phyloP scores from a whole-genome alignment of 2,329 filamentous ascomycete species.

The Fusarium fujikuroi region DNA sequence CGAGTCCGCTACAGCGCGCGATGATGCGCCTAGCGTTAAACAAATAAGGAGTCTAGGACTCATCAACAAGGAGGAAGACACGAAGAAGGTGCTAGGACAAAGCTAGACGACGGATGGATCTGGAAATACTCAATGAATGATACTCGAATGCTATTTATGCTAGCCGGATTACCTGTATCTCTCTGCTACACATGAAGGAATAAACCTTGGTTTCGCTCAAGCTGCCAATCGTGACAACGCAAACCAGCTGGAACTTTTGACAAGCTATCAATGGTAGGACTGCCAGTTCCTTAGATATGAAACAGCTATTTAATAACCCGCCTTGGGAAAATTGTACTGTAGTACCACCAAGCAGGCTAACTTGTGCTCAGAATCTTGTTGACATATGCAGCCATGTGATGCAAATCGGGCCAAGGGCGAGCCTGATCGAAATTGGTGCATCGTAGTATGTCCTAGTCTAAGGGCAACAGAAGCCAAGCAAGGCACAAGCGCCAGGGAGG shows the following conservation, averaged over 20 bases:
- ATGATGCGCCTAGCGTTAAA: constrained; percentile 82
- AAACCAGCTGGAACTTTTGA: background rate
- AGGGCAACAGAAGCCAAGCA: background rate
- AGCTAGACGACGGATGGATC: constrained; percentile 33
- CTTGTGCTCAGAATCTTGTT: background rate
- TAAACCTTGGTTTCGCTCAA: constrained; percentile 34
- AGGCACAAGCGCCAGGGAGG: background rate
- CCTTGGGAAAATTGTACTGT: background rate
- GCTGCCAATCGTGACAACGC: background rate
- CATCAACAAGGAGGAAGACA: constrained; percentile 84
- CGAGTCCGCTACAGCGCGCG: constrained; percentile 78
- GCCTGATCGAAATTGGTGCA: background rate
- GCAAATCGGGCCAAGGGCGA: background rate
- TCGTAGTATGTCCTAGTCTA: background rate
- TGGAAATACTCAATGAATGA: constrained; percentile 12
- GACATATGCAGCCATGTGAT: background rate
- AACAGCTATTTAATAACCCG: background rate
- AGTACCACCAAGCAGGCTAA: background rate
- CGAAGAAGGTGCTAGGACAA: constrained; percentile 66
- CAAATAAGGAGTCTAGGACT: constrained; percentile 90
- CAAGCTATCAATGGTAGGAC: background rate
- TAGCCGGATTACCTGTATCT: constrained; percentile 1
- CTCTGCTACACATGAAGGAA: constrained; percentile 38
- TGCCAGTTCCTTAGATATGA: background rate
- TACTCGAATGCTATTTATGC: constrained; percentile 10